Conservation (phyloP, 495 filamentous ascomycete genomes). For the Astrothelium subdiscretum region DNA sequence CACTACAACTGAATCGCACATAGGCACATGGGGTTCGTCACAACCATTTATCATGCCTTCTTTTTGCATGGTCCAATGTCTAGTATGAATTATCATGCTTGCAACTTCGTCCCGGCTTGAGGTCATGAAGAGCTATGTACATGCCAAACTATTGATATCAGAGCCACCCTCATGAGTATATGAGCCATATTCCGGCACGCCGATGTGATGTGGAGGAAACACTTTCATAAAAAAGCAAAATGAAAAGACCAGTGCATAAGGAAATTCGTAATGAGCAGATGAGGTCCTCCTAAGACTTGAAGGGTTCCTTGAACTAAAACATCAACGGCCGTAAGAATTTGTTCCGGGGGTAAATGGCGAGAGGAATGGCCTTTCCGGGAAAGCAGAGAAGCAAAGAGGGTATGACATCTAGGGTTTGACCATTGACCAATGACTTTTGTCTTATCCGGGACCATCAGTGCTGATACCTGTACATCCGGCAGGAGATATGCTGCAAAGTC, state of each 20-base stretch:
- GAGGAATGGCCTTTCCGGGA: not conserved
- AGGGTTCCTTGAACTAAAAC: not conserved
- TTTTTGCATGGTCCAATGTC: not conserved
- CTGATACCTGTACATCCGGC: not conserved
- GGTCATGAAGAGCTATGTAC: not conserved
- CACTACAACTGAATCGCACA: not conserved
- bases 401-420: not conserved
- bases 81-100: not conserved
- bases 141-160: not conserved
- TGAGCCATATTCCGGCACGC: not conserved
- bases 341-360: not conserved
- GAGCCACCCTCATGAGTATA: not conserved
- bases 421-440: slow-evolving; percentile 1
- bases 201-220: not conserved
- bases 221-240: not conserved
- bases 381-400: not conserved
- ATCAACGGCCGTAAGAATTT: not conserved
- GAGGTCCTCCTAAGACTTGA: not conserved
- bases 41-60: not conserved
- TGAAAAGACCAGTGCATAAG: not conserved
- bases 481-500: not conserved
- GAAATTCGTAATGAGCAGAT: not conserved
- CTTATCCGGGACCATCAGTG: not conserved
- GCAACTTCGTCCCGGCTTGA: not conserved
- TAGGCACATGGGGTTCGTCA: not conserved